Evolutionary conservation across 768 basidiomycete species (phyloP).

Genomic region (Boletus rufocinnamomeus): DNA sequence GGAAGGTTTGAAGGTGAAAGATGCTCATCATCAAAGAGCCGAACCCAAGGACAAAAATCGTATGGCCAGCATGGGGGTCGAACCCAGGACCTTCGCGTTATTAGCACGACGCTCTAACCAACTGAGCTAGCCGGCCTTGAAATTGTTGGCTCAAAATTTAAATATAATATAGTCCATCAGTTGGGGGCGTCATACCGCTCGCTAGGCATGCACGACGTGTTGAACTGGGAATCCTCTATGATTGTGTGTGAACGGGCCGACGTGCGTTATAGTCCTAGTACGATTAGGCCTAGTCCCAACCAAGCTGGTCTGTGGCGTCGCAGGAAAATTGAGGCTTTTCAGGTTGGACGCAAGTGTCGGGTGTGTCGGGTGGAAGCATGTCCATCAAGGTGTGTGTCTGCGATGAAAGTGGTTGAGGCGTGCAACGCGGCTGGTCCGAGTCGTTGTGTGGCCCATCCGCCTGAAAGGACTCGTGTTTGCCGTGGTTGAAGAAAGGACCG

Average conservation of each 20-base stretch:
- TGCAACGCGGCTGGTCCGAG: neutral
- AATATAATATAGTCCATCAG: too few species aligned
- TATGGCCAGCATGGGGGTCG: constrained; percentile 73
- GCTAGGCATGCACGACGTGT: too few species aligned
- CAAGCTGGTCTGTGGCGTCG: neutral
- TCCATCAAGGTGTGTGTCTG: too few species aligned
- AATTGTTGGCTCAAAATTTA: too few species aligned
- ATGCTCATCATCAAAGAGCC: too few species aligned
- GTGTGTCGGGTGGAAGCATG: neutral
- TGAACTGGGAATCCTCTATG: neutral
- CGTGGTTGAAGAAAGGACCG: neutral
- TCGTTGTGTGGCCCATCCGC: neutral
- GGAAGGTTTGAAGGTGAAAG: too few species aligned
- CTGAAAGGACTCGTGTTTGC: neutral
- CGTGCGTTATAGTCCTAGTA: neutral
- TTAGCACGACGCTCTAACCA: constrained; percentile 39
- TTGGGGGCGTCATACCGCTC: too few species aligned
- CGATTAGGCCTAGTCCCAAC: neutral
- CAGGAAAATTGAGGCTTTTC: neutral
- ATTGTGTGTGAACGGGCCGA: neutral
- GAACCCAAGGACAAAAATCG: neutral
- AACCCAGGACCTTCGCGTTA: constrained; percentile 64
- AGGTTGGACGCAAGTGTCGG: neutral
- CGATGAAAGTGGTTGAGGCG: neutral
- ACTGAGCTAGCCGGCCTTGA: constrained; percentile 35